Evolutionary conservation across 805 yeast genomes (phyloP).

Genomic region (Myxozyma monticola): DNA sequence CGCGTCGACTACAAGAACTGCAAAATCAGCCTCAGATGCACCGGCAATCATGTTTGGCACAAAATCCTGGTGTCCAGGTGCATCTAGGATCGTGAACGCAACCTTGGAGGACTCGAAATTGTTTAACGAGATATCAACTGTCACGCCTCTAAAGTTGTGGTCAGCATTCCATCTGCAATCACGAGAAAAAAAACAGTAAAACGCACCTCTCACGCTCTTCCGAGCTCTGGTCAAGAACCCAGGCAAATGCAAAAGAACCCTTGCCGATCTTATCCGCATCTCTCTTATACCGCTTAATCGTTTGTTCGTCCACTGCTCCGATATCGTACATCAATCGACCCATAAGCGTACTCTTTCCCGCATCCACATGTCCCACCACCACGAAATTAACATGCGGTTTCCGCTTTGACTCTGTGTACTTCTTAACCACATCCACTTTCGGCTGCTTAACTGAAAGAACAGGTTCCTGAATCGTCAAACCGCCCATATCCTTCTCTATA

Average conservation of each 20-base stretch:
- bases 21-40: conserved; percentile 55
- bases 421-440: conserved; percentile 46
- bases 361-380: conserved; percentile 79
- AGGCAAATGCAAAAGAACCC: conserved; percentile 77
- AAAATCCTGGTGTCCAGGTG: conserved; percentile 82
- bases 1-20: conserved; percentile 69
- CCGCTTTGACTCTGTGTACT: conserved; percentile 40
- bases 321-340: conserved; percentile 69
- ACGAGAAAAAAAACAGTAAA: neutral
- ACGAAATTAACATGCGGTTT: conserved; percentile 70
- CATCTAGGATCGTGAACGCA: conserved; percentile 71
- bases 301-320: conserved; percentile 64
- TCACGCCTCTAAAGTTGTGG: conserved; percentile 56
- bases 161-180: neutral
- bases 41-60: conserved; percentile 88
- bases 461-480: conserved; percentile 29
- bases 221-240: conserved; percentile 79
- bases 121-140: conserved; percentile 73
- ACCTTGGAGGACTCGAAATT: conserved; percentile 57
- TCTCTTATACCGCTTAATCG: conserved; percentile 60
- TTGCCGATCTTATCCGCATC: conserved; percentile 71
- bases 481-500: conserved; percentile 14
- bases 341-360: conserved; percentile 79
- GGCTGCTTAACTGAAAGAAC: conserved; percentile 43
- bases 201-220: conserved; percentile 57